A percentile compares a stretch with the other conserved stretches of the same genome.
phyloP scores from a whole-genome alignment of 768 basidiomycete species.

The Naganishia onofrii region DNA sequence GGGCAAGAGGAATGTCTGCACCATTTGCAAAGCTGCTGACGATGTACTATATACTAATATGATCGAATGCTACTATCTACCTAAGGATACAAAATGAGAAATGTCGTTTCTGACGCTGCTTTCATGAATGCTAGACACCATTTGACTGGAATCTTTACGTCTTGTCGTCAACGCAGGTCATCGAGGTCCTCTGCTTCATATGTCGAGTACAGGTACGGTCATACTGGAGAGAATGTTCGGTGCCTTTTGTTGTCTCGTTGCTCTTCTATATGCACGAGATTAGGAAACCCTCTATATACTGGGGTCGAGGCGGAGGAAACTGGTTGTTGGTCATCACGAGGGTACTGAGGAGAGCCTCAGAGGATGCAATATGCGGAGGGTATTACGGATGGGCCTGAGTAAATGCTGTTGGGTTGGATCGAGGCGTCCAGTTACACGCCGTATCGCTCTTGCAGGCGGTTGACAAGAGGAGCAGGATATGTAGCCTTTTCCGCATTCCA shows the following conservation, averaged over 20 bases:
- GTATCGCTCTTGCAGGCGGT: conserved; percentile 80
- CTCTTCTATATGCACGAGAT: conserved; percentile 19
- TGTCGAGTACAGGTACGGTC: neutral
- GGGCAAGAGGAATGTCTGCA: no score
- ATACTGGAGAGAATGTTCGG: neutral
- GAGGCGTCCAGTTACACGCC: conserved; percentile 61
- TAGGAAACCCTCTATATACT: conserved; percentile 16
- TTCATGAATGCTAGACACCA: conserved; percentile 1
- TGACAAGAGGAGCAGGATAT: conserved; percentile 85
- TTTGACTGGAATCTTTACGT: neutral
- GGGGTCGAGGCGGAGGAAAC: neutral
- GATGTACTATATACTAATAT: neutral
- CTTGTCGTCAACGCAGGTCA: conserved; percentile 3
- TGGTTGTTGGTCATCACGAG: conserved; percentile 11
- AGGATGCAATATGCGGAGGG: conserved; percentile 1
- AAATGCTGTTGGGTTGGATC: neutral
- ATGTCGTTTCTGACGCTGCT: conserved; percentile 11
- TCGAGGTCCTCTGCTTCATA: neutral
- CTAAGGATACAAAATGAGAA: conserved; percentile 23
- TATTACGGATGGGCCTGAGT: neutral
- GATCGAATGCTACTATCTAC: conserved; percentile 12
- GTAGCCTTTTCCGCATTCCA: conserved; percentile 79
- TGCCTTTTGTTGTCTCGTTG: neutral
- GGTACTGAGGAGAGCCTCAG: neutral
- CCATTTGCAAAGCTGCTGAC: no score